Evolutionary conservation across 805 yeast species (phyloP).

Genomic region (Lipomyces starkeyi): DNA sequence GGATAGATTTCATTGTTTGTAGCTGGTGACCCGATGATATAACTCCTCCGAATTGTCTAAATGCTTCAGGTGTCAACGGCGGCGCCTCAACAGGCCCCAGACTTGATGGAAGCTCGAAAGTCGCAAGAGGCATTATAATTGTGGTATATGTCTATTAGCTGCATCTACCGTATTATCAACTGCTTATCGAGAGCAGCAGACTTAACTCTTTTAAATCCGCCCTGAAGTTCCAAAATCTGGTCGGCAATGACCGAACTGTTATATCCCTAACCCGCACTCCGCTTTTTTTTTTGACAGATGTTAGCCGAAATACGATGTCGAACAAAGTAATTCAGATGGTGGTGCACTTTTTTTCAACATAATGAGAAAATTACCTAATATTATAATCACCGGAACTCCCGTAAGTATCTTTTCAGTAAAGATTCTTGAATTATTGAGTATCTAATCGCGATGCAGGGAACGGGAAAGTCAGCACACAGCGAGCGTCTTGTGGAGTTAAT

Average conservation of each 20-base stretch:
- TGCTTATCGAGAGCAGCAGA: background rate
- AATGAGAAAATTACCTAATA: constrained; percentile 57
- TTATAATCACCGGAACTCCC: constrained; percentile 94
- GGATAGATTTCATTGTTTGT: constrained; percentile 50
- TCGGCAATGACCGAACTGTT: background rate
- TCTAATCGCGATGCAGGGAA: constrained; percentile 51
- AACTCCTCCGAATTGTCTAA: constrained; percentile 74
- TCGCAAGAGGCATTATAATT: constrained; percentile 32
- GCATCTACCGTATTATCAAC: background rate
- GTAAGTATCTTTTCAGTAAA: constrained; percentile 48
- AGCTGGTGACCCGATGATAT: constrained; percentile 81
- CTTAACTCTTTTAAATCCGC: background rate
- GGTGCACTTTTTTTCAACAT: background rate
- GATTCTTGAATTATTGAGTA: background rate
- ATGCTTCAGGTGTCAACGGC: constrained; percentile 68
- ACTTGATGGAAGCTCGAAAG: constrained; percentile 17
- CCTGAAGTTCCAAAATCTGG: background rate
- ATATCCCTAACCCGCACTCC: constrained; percentile 1
- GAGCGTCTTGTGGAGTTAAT: constrained; percentile 60
- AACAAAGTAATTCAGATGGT: background rate
- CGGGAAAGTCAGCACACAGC: constrained; percentile 84
- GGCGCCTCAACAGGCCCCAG: constrained; percentile 52
- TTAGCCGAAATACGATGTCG: too few species aligned
- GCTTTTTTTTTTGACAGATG: background rate
- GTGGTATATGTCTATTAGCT: background rate